Base-by-base conservation (phyloP, 148 eudicot genomes). In the Silene conica region DNA sequence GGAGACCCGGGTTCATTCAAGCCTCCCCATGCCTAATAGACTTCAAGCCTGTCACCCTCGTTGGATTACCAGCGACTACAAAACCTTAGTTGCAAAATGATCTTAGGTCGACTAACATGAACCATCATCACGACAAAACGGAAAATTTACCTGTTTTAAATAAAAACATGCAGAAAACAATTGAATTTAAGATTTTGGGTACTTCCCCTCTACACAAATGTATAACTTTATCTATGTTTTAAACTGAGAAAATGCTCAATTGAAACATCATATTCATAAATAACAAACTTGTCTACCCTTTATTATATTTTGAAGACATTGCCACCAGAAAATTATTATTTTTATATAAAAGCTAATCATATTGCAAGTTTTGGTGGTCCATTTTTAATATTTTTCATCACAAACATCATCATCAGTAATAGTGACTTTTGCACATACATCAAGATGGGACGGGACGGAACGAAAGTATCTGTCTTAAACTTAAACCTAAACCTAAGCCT, bases 281-380 rank as follows among this genome's bases (percentile, higher is more conserved):
- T 43, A 71, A 66, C 72, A 31, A 26, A 80, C 41, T 65, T 80
- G 82, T 80, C 82, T 71, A 68, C 82, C 82, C 82, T 71, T 80
- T 80, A 38, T 28, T 58, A 70, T 65, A 41, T 64, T 74, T 58
- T 43, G 15, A 25, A 70, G 52, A 70, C 72, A 71, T 71, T 67
- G 58, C 66, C 68, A 71, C 16, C 76, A 46, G 55, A 38, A 45
- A 19, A 66, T 5, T 50, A 50, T 38, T 15, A 50, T 48, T 26
- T 19, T 67, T 67, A 71, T 57, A 69, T 18, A 52, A 55, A 26
- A 41, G 15, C 48, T 55, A 71, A 71, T 80, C 68, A 75, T 64
- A 71, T 67, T 54, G 58, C 54, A 50, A 68, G 7, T 56, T 10
- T 56, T 71, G 48, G 78, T 79, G 82, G 79, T 71, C 82, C 79